Conservation (phyloP, 2,329 filamentous ascomycete species). For the Fusarium sp. region DNA sequence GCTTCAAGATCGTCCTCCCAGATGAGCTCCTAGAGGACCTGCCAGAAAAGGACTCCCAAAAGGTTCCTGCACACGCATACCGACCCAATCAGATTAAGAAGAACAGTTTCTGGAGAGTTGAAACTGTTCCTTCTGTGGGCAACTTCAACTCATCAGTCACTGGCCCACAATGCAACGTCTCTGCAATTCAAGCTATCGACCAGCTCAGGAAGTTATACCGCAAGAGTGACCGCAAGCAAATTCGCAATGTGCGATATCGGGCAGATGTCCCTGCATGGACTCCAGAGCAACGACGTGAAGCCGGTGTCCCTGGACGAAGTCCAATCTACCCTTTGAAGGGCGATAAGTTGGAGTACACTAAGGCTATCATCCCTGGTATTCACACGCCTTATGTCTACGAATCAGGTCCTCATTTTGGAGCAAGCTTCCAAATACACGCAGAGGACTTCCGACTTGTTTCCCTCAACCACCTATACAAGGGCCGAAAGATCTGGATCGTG, state of each 20-base stretch:
- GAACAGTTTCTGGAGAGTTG: constrained; percentile 53
- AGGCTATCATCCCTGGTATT: constrained; percentile 54
- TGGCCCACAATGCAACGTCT: constrained; percentile 42
- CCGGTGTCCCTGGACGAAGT: constrained; percentile 53
- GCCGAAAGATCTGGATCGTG: constrained; percentile 56
- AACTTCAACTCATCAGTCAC: constrained; percentile 47
- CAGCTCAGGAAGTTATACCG: constrained; percentile 52
- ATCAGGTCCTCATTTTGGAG: constrained; percentile 54
- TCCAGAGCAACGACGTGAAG: constrained; percentile 49
- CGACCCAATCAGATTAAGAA: constrained; percentile 51
- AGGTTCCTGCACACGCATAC: constrained; percentile 53
- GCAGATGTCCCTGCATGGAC: constrained; percentile 56
- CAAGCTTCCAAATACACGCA: constrained; percentile 56
- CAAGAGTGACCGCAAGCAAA: constrained; percentile 52
- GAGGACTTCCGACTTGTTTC: constrained; percentile 55
- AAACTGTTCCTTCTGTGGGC: constrained; percentile 51
- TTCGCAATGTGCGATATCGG: constrained; percentile 54
- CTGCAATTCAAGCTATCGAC: constrained; percentile 48
- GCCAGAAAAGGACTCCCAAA: constrained; percentile 48
- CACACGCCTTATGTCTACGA: constrained; percentile 57
- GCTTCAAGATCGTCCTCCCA: constrained; percentile 55
- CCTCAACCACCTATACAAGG: constrained; percentile 55
- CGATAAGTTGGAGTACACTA: constrained; percentile 53
- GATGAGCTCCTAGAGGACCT: constrained; percentile 48
- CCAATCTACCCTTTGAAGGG: constrained; percentile 54